Evolutionary conservation across 1,284 basidiomycete genomes (phyloP).

Genomic region (Malassezia arunalokei): DNA sequence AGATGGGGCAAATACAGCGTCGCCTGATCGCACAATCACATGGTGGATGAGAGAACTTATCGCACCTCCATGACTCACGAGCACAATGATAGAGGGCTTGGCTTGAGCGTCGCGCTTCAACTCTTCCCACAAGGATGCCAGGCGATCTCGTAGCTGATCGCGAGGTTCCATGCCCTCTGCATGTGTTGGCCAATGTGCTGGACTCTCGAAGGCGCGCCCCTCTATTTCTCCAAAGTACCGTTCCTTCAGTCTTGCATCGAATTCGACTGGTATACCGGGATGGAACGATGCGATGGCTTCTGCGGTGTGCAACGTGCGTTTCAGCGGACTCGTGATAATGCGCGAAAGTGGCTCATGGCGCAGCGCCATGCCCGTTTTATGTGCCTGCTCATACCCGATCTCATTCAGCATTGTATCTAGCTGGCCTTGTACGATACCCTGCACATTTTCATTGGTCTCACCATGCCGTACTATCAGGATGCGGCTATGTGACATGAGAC

Average conservation of each 20-base stretch:
- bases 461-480: slow-evolving; percentile 39
- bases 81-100: slow-evolving; percentile 17
- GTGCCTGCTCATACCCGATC: slow-evolving; percentile 30
- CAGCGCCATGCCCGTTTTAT: slow-evolving; percentile 23
- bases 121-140: slow-evolving; percentile 32
- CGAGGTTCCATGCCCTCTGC: slow-evolving; percentile 34
- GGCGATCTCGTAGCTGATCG: slow-evolving; percentile 18
- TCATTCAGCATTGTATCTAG: slow-evolving; percentile 38
- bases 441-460: slow-evolving; percentile 40
- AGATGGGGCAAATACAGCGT: slow-evolving; percentile 14
- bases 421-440: slow-evolving; percentile 42
- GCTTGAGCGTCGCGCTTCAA: slow-evolving; percentile 4
- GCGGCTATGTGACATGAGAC: slow-evolving; percentile 2
- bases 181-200: slow-evolving; percentile 22
- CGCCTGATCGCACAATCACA: slow-evolving; percentile 24
- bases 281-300: slow-evolving; percentile 14
- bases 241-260: slow-evolving; percentile 34
- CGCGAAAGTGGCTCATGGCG: slow-evolving; percentile 23
- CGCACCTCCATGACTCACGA: slow-evolving; percentile 39
- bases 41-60: slow-evolving; percentile 31
- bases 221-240: slow-evolving; percentile 35
- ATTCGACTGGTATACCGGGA: slow-evolving; percentile 10
- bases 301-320: slow-evolving; percentile 21
- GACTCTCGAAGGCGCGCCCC: slow-evolving; percentile 28
- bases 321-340: slow-evolving; percentile 32